Evolutionary conservation across 441 rosid species (phyloP).

Genomic region (Adansonia rubrostipa): DNA sequence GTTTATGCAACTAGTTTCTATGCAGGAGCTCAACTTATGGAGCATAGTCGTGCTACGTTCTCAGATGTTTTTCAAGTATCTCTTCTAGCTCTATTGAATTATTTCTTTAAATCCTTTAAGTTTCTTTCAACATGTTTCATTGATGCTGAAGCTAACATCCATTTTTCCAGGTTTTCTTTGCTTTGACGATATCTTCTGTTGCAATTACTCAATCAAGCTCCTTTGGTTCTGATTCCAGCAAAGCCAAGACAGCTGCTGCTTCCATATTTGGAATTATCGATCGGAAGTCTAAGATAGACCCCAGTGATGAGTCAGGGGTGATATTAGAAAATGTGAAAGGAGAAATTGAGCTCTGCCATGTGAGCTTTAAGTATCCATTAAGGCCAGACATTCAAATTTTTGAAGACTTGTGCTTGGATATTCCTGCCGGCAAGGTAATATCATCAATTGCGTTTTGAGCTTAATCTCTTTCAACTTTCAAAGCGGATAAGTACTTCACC

Average conservation of each 20-base stretch:
- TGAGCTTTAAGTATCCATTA: constrained; percentile 54
- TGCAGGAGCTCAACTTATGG: constrained; percentile 50
- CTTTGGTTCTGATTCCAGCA: constrained; percentile 49
- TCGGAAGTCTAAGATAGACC: constrained; percentile 49
- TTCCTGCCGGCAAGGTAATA: constrained; percentile 58
- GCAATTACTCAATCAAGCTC: constrained; percentile 52
- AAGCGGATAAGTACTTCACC: too few relatives aligned
- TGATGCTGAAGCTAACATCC: not conserved
- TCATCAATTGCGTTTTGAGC: not conserved
- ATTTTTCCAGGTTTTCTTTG: constrained; percentile 52
- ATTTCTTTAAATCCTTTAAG: not conserved
- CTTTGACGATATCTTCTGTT: constrained; percentile 48
- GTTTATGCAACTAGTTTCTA: constrained; percentile 54
- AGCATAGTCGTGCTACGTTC: constrained; percentile 40
- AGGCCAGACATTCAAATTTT: constrained; percentile 57
- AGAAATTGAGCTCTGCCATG: constrained; percentile 47
- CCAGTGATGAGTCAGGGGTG: constrained; percentile 47
- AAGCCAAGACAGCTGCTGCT: constrained; percentile 52
- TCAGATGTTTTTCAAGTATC: constrained; percentile 45
- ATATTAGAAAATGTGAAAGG: constrained; percentile 46
- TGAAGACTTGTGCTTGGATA: constrained; percentile 47
- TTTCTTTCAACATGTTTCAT: too few relatives aligned
- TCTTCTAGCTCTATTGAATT: not conserved
- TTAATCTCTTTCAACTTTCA: not conserved
- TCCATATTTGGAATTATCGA: constrained; percentile 53